These are phyloP conservation scores for Colletotrichum sp. DNA, from an alignment of 2,329 filamentous ascomycete species.

Conservation along the genomic window DNA sequence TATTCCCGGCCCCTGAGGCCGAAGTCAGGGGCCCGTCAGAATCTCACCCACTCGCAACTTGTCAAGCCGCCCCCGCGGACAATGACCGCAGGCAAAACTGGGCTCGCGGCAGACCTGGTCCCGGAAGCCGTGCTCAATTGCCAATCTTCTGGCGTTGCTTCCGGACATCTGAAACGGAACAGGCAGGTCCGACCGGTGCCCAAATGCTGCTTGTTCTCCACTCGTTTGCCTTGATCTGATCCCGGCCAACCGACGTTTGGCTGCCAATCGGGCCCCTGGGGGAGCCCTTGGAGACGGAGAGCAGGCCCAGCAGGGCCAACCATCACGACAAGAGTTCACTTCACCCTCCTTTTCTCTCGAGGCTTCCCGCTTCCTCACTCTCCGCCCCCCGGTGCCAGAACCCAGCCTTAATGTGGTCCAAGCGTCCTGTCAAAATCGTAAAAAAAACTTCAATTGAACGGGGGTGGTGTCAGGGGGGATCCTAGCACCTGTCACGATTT, in stretches of 20 bases:
- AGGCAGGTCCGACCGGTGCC: constrained; percentile 16
- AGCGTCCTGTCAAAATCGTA: constrained; percentile 24
- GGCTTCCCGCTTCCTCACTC: background rate
- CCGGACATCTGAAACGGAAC: constrained; percentile 19
- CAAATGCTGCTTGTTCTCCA: constrained; percentile 4
- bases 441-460: constrained; percentile 6
- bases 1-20: constrained; percentile 9
- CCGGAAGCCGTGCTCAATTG: constrained; percentile 16
- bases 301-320: background rate
- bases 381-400: background rate
- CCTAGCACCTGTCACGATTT: constrained; percentile 17
- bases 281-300: background rate
- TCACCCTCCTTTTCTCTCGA: background rate
- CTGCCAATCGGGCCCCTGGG: background rate
- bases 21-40: background rate
- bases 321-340: background rate
- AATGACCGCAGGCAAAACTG: constrained; percentile 6
- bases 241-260: background rate
- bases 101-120: background rate
- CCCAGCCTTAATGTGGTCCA: constrained; percentile 19
- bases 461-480: background rate
- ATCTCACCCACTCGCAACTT: constrained; percentile 10
- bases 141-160: constrained; percentile 16
- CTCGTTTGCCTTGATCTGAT: constrained; percentile 18
- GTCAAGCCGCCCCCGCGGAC: background rate